Percentiles rank a stretch among this genome's conserved stretches.
Evolutionary conservation across 192 early-diverging fungal species (phyloP).

Genomic region (Rhizoclosmatium sp.): DNA sequence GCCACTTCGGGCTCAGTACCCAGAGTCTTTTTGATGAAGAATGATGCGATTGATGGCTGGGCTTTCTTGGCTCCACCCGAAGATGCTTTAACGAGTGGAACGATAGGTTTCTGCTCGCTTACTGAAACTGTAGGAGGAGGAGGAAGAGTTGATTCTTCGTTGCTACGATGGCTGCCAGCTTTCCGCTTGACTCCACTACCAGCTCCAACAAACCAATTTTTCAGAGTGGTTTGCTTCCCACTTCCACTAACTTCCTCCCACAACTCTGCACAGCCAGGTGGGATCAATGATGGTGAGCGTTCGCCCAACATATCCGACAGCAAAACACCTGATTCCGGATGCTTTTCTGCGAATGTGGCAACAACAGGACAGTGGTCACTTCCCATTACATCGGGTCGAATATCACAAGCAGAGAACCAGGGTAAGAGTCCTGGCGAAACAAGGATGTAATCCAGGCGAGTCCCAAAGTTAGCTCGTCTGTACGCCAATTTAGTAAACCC

Average conservation of each 20-base stretch:
- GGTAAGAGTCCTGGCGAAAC: slow-evolving; percentile 57
- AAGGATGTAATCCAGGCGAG: slow-evolving; percentile 81
- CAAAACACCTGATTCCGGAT: slow-evolving; percentile 36
- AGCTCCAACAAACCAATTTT: slow-evolving; percentile 27
- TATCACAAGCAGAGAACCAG: slow-evolving; percentile 67
- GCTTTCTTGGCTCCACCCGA: background rate
- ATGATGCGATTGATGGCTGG: slow-evolving; percentile 13
- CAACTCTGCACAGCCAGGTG: slow-evolving; percentile 60
- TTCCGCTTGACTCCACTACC: background rate
- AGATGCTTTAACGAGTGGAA: background rate
- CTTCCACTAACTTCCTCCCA: slow-evolving; percentile 64
- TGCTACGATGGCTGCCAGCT: background rate
- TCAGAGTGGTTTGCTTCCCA: slow-evolving; percentile 63
- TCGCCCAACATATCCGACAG: slow-evolving; percentile 27
- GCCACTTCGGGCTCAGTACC: background rate
- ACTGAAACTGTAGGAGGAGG: no score
- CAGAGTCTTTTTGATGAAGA: background rate
- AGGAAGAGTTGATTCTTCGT: no score
- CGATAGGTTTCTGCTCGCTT: no score
- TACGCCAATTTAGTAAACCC: background rate
- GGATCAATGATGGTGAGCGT: slow-evolving; percentile 10
- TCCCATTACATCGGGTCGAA: slow-evolving; percentile 69
- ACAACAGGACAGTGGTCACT: slow-evolving; percentile 86
- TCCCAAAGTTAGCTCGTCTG: slow-evolving; percentile 62
- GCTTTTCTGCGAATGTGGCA: slow-evolving; percentile 20